Evolutionary conservation across 352 stramenopile species (phyloP), one percentile per base, ranked within the genome.

Genomic region (Phytophthora crassamura): DNA sequence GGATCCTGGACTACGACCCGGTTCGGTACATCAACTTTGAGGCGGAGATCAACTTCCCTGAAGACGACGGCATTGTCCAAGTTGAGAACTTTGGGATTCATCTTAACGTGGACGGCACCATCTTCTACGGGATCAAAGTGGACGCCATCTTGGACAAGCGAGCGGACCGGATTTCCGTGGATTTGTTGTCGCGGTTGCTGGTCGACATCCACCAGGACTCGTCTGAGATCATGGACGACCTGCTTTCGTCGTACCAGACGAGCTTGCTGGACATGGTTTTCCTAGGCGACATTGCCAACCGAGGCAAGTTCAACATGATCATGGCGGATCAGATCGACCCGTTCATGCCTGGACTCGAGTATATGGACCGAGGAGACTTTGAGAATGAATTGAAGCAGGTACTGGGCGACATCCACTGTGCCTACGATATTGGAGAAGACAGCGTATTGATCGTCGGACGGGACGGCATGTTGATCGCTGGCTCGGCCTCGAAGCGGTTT

Each of bases 21-120:
- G 96, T 96, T 8, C 97, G 98, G 32, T 97, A 98, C 71, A 98
- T 98, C 47, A 99, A 99, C 74, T 99, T 99, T 73, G 96, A 99
- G 73, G 96, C 95, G 7, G 94, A 99, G 59, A 99, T 99, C 61
- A 86, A 98, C 41, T 98, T 98, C 61, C 86, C 93, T 8, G 93
- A 98, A 74, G 88, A 98, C 34, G 85, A 90, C 33, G 93, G 94
- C 33, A 92, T 98, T 35, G 89, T 97, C 8, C 94, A 98, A 70
- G 90, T 99, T 43, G 95, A 98, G 68, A 98, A 94, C 43, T 98
- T 99, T 77, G 96, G 96, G 4, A 89, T 88, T 56, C 80, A 88
- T 35, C 67, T 91, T 35, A 88, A 88, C 25, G 80, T 87, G 16
- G 77, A 87, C 49, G 83, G 83, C 9, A 86, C 83, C 5, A 86